Evolutionary conservation across 768 basidiomycete species (phyloP), one percentile per base, ranked within the genome.

Genomic region (Coprinopsis marcescibilis): DNA sequence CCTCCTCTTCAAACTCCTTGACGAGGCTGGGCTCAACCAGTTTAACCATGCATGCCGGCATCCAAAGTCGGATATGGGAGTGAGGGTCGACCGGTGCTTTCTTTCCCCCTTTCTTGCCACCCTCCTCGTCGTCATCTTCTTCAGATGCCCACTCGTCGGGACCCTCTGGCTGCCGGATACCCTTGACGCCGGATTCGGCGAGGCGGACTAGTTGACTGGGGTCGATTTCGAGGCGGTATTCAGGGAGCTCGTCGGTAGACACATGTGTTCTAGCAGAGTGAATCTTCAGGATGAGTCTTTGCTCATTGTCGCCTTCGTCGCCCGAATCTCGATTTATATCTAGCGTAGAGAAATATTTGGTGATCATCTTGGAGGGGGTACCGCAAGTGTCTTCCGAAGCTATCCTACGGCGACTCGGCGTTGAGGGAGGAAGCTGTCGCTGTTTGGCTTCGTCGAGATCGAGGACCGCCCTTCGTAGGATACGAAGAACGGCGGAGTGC

Each of bases 141-240:
- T 68, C 67, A 2, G 63, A 65, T 12, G 77, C 56, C 75, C 78
- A 67, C 58, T 79, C 64, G 59, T 82, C 56, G 48, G 69, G 61
- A 49, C 70, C 63, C 52, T 72, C 66, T 61, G 76, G 54, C 49
- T 66, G 27, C 2, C 89, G 74, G 15, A 73, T 65, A 6, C 85
- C 87, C 45, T 72, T 69, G 43, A 94, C 73, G 0, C 86, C 87
- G 0, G 71, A 73, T 53, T 81, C 81, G 11, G 82, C 76, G 0
- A 88, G 67, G 3, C 65, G 68, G 3, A 88, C 85, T 17, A 92
- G 74, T 37, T 75, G 71, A 4, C 71, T 70, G 0, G 87, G 90
- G 5, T 78, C 74, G 43, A 91, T 70, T 55, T 90, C 84, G 11
- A 94, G 66, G 1, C 91, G 84, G 54, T 90, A 92, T 61, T 95